Base-by-base conservation (phyloP, 202 grass and related monocot genomes). In the Sporobolus alterniflorus region DNA sequence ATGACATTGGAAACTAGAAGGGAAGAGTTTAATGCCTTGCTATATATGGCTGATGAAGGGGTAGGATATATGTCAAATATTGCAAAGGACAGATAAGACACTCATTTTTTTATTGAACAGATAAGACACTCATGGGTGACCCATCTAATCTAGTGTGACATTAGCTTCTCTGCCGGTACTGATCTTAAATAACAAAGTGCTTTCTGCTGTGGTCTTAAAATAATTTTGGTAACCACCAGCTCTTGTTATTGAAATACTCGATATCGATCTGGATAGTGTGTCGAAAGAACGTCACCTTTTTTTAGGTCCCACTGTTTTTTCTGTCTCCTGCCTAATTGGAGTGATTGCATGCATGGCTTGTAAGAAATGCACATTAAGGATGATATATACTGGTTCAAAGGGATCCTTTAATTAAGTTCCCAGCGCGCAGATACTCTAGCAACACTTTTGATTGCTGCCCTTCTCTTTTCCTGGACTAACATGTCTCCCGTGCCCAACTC, bases 191-290 rank as follows among this genome's bases (percentile, higher is more conserved):
- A 80, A 69, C 64, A 43, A 56, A 80, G 6, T 43, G 33, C 33
- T 42, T 47, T 14, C n/a, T n/a, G n/a, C n/a, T n/a, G n/a, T 56
- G 64, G 77, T 69, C 77, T 31, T 80, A 56, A 69, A 80, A 69
- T 54, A 80, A 57, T 57, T 43, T 22, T 57, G 34, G 11, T 28
- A 55, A 80, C 22, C 48, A 80, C 17, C 34, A 0, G 16, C 7
- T 31, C 14, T 31, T 20, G 3, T 64, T 63, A 16, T 41, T 68
- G 25, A 55, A 55, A 68, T 31, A 39, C n/a, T 29, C 17, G n/a
- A 21, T 25, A 29, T 18, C 7, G 41, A 2, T 28, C 28, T 33
- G 69, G 29, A 11, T 5, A 21, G n/a, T 2, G 11, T 44, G 20
- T 44, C 3, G 36, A 39, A 5, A 39, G 36, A 39, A 39, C 36